Base-by-base conservation (phyloP, 2,329 filamentous ascomycete species). In the Thelonectria rubi region DNA sequence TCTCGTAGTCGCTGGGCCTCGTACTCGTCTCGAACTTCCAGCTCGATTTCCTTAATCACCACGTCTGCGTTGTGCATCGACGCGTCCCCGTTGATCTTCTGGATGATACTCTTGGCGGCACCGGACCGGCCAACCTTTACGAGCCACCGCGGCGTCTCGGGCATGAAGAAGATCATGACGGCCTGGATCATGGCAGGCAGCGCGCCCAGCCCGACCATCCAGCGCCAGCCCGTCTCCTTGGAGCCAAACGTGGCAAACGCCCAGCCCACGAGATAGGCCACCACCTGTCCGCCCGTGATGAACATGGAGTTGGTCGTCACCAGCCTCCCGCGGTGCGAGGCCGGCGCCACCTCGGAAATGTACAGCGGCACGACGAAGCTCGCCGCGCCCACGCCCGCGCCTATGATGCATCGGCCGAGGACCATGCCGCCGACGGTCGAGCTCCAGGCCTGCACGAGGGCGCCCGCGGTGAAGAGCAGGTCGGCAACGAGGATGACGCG, bases 91-190 rank as follows among this genome's bases (percentile, higher is more conserved):
- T 90, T 89, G 2, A 93, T 86, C 63, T 83, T 86, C 32, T 76
- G 80, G 17, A 97, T 79, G 2, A 97, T 87, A 4, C 69, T 71
- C 63, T 84, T 84, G 4, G 93, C 94, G 62, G 86, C 84, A 4
- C 80, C 79, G 3, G 83, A 82, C 49, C 83, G 81, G 1, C 88
- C 90, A 3, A 84, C 86, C 73, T 88, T 89, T 18, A 97, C 88
- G 20, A 97, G 82, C 90, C 92, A 97, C 21, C 94, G 84, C 34
- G 94, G 94, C 12, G 92, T 96, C 77, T 98, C 94, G 0, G 93
- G 93, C 85, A 97, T 90, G 53, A 87, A 81, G 2, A 87, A 69
- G 61, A 97, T 79, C 56, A 96, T 79, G 0, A 82, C 74, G 5
- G 87, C 85, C 74, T 97, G 94, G 3, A 93, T 57, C 0, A 86